phyloP scores from a whole-genome alignment of 2,329 filamentous ascomycete genomes.

The Colletotrichum salicis region DNA sequence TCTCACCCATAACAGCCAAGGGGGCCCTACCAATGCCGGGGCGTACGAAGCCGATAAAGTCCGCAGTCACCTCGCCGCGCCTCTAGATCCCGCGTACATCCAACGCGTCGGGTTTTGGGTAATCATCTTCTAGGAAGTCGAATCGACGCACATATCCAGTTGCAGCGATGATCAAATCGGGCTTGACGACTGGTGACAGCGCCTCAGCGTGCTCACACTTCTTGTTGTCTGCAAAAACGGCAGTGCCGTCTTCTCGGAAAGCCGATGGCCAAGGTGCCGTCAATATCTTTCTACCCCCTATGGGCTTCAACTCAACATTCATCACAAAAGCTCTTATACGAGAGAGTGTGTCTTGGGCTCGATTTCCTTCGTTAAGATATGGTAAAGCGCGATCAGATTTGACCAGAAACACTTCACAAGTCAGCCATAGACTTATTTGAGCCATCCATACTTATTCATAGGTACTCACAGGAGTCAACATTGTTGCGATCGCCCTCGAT shows the following conservation, averaged over 20 bases:
- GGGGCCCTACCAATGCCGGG: slow-evolving; percentile 50
- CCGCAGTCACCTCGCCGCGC: slow-evolving; percentile 49
- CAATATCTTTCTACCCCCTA: slow-evolving; percentile 52
- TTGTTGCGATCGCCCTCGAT: slow-evolving; percentile 51
- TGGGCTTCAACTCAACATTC: slow-evolving; percentile 52
- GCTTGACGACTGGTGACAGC: slow-evolving; percentile 45
- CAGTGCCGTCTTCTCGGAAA: slow-evolving; percentile 49
- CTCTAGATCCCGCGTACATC: slow-evolving; percentile 66
- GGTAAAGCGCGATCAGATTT: slow-evolving; percentile 56
- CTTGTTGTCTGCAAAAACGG: slow-evolving; percentile 48
- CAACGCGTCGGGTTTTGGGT: slow-evolving; percentile 57
- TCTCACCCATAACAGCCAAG: too few species aligned
- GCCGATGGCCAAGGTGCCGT: slow-evolving; percentile 55
- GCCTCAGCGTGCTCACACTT: slow-evolving; percentile 41
- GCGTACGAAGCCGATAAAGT: slow-evolving; percentile 60
- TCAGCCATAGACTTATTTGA: not conserved
- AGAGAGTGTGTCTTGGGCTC: slow-evolving; percentile 46
- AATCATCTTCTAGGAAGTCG: slow-evolving; percentile 50
- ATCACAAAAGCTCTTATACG: slow-evolving; percentile 50
- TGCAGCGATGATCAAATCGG: slow-evolving; percentile 58
- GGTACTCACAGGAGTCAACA: slow-evolving; percentile 45
- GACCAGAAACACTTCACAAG: slow-evolving; percentile 52
- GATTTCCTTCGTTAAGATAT: slow-evolving; percentile 52
- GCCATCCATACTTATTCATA: not conserved
- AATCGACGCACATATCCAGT: slow-evolving; percentile 59